A percentile compares a stretch with the other conserved stretches of the same genome.
Evolutionary conservation across 2,329 filamentous ascomycete genomes (phyloP).

Genomic region (Colletotrichum horii): DNA sequence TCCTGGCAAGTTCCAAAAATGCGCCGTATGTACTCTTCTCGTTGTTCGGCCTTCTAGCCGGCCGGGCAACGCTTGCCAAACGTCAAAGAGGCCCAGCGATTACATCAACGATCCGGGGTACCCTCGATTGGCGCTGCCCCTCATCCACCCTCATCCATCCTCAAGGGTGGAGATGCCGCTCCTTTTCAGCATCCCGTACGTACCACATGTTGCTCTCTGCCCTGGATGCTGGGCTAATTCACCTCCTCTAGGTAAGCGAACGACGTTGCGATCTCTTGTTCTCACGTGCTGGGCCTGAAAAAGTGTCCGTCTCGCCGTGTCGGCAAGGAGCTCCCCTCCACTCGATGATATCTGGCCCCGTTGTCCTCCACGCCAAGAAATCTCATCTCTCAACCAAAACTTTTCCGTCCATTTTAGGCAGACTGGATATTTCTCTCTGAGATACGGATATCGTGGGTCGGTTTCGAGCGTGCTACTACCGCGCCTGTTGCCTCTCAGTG

Average conservation of each 20-base stretch:
- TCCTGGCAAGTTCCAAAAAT: background rate
- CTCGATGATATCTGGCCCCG: background rate
- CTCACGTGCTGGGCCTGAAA: conserved; percentile 13
- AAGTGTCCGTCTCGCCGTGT: conserved; percentile 4
- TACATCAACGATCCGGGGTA: conserved; percentile 22
- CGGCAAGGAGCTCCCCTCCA: conserved; percentile 7
- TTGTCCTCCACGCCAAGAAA: conserved; percentile 3
- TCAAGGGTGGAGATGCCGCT: background rate
- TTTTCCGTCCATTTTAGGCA: background rate
- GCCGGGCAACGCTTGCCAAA: conserved; percentile 8
- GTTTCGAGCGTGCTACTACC: background rate
- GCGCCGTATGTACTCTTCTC: background rate
- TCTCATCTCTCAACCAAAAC: conserved; percentile 9
- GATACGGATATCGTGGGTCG: background rate
- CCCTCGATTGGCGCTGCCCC: conserved; percentile 16
- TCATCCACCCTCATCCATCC: background rate
- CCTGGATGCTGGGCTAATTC: background rate
- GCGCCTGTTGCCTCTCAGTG: background rate
- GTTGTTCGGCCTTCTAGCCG: conserved; percentile 10
- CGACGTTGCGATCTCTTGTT: background rate
- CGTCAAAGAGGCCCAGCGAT: conserved; percentile 8
- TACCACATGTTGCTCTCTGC: conserved; percentile 1
- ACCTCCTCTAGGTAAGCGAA: background rate
- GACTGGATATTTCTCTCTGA: background rate
- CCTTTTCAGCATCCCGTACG: background rate